Evolutionary conservation across 1,284 basidiomycete genomes (phyloP), one percentile per base, ranked within the genome.

Genomic region (Agaricales sp.): DNA sequence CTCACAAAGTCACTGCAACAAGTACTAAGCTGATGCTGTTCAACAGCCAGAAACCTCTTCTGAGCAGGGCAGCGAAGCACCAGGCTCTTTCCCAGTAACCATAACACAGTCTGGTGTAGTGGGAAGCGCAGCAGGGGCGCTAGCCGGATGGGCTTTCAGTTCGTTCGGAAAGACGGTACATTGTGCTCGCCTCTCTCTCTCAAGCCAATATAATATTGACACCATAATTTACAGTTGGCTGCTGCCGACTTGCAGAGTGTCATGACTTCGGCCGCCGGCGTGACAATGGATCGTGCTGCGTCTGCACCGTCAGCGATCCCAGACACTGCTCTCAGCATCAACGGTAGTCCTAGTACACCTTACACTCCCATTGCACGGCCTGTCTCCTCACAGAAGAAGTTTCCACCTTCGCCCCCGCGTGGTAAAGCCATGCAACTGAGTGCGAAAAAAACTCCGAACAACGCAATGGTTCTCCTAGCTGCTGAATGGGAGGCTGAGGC

Each of bases 121-220:
- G 12, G 90, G 83, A 56, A 84, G 82, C 14, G 91, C 92, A 1
- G 93, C 93, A 14, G 86, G 90, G 12, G 87, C 85, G 13, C 68
- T 97, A 4, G 93, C 93, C 8, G 90, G 92, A 3, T 96, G 93
- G 94, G 93, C 94, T 0, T 91, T 95, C 51, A 86, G 90, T 3
- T 91, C 87, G 0, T 61, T 96, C 1, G 80, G 85, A 25, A 90
- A 82, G 65, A 87, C 82, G 71, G 84, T 83, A 52, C 43, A 58
- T 46, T 3, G 4, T 21, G 4, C n/a, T 19, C 13, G 22, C 12
- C 18, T 18, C 21, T 18, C 4, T 12, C 19, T 53, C 23, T 43
- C 35, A 23, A 14, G 2, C 20, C 18, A 45, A n/a, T 50, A 22
- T 25, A 48, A 47, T 49, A 13, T 19, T 43, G 18, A 43, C 13